phyloP scores from a whole-genome alignment of 345 rosid species.

The Limnanthes douglasii region DNA sequence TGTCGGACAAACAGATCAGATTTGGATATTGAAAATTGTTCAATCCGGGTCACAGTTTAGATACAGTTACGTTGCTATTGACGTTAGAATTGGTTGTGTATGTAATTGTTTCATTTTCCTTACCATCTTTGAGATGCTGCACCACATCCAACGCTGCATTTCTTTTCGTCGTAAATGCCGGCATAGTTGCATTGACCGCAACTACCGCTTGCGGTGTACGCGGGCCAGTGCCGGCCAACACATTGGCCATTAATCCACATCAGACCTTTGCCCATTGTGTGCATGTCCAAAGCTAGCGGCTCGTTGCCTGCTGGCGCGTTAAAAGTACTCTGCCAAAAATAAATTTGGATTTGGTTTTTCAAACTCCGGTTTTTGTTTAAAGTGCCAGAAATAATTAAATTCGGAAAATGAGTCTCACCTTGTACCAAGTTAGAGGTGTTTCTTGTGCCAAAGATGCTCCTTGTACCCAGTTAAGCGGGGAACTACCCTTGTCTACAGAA shows the following conservation, averaged over 20 bases:
- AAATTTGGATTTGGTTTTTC: background rate
- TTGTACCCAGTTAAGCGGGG: conserved; percentile 65
- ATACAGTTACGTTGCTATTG: too few species aligned
- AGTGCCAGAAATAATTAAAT: background rate
- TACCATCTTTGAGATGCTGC: conserved; percentile 77
- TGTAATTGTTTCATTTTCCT: too few species aligned
- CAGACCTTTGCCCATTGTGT: conserved; percentile 70
- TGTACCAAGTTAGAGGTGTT: conserved; percentile 86
- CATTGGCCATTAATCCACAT: conserved; percentile 80
- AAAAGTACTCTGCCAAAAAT: conserved; percentile 39
- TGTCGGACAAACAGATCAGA: too few species aligned
- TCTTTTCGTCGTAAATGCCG: conserved; percentile 26
- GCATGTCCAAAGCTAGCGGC: conserved; percentile 83
- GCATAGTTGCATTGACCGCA: conserved; percentile 71
- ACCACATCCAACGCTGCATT: conserved; percentile 58
- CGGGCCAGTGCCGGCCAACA: conserved; percentile 88
- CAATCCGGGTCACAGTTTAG: too few species aligned
- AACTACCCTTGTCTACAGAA: conserved; percentile 38
- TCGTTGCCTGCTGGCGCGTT: conserved; percentile 43
- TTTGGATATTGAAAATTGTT: too few species aligned
- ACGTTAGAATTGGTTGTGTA: too few species aligned
- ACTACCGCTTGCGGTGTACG: conserved; percentile 43
- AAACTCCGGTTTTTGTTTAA: background rate
- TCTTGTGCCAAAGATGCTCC: conserved; percentile 39
- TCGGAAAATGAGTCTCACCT: conserved; percentile 21